Conservation (phyloP, 768 basidiomycete genomes). For the Hericium coralloides region DNA sequence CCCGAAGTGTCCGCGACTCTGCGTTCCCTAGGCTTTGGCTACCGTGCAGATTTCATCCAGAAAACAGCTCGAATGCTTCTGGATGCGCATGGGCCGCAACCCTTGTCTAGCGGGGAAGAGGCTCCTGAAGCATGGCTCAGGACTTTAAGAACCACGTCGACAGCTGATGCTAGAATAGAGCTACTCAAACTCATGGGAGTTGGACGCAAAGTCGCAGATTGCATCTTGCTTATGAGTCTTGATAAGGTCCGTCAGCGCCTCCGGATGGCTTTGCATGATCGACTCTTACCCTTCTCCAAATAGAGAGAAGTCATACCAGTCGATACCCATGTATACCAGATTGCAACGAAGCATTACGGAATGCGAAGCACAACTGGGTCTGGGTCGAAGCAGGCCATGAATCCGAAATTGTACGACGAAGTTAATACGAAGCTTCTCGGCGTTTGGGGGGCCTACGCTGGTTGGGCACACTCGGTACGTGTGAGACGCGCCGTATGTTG, state of each 20-base stretch:
- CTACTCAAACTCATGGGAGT: constrained; percentile 84
- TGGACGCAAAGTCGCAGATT: constrained; percentile 95
- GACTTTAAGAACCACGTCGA: constrained; percentile 39
- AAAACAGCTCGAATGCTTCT: constrained; percentile 73
- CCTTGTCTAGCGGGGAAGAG: constrained; percentile 23
- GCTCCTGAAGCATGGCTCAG: constrained; percentile 53
- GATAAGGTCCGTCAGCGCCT: constrained; percentile 56
- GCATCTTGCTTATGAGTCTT: constrained; percentile 84
- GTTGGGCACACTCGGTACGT: constrained; percentile 83
- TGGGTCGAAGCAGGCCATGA: constrained; percentile 52
- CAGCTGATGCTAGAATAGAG: constrained; percentile 58
- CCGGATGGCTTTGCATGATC: not conserved
- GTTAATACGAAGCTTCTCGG: constrained; percentile 49
- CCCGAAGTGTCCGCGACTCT: constrained; percentile 53
- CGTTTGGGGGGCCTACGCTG: constrained; percentile 80
- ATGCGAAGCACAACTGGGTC: constrained; percentile 34
- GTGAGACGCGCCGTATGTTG: not conserved
- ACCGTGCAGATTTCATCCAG: constrained; percentile 87
- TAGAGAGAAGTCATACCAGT: constrained; percentile 86
- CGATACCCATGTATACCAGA: constrained; percentile 92
- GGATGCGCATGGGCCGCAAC: constrained; percentile 34
- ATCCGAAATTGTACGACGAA: constrained; percentile 67
- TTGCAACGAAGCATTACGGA: constrained; percentile 73
- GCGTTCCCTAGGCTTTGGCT: constrained; percentile 87
- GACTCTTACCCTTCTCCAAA: too few species aligned